Percentiles rank a stretch among this genome's conserved stretches.
These are phyloP conservation scores for Daphne laureola DNA, from an alignment of 441 rosid species.

Conservation along the genomic window DNA sequence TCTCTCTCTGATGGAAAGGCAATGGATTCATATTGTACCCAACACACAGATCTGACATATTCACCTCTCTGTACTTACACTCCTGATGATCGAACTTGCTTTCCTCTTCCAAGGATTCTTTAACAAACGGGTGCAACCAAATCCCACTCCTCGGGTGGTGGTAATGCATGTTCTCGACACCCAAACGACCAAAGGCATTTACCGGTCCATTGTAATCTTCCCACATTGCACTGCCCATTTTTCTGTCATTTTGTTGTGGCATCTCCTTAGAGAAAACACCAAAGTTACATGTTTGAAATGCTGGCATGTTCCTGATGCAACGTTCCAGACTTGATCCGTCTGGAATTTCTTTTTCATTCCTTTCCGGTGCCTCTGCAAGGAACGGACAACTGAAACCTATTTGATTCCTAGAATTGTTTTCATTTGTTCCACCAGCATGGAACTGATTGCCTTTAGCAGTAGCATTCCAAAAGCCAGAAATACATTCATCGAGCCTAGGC, in stretches of 20 bases:
- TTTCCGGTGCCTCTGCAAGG: conserved; percentile 2
- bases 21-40: conserved; percentile 1
- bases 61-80: conserved; percentile 8
- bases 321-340: conserved; percentile 6
- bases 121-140: conserved; percentile 3
- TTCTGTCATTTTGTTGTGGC: no score
- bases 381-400: neutral
- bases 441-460: conserved; percentile 1
- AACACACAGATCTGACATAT: conserved; percentile 7
- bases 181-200: conserved; percentile 4
- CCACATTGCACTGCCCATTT: no score
- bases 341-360: conserved; percentile 1
- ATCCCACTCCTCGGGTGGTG: conserved; percentile 1
- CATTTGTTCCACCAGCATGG: conserved; percentile 9
- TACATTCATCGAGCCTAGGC: conserved; percentile 3
- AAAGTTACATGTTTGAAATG: no score
- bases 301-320: no score
- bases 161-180: conserved; percentile 6
- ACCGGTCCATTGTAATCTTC: neutral
- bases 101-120: conserved; percentile 4
- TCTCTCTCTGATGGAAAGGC: conserved; percentile 12
- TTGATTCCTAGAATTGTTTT: conserved; percentile 4
- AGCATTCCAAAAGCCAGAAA: conserved; percentile 3
- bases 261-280: no score
- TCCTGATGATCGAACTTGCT: conserved; percentile 1